Base-by-base conservation (phyloP, 768 basidiomycete genomes). In the Tulasnella sp. region DNA sequence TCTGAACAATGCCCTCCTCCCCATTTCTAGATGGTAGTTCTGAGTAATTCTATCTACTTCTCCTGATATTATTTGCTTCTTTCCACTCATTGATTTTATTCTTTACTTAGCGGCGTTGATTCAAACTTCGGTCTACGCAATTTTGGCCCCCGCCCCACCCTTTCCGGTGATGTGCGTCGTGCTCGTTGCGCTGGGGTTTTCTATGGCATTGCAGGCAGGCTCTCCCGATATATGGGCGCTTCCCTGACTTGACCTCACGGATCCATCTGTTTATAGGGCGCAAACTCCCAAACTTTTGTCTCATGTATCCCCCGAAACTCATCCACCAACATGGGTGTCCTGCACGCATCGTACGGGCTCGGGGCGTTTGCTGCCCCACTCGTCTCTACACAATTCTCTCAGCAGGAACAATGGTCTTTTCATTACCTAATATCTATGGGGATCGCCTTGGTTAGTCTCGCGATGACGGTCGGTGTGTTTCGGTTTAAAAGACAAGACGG, bases 301-400 rank as follows among this genome's bases (percentile, higher is more conserved):
- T 91, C 90, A 3, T 86, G 85, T 67, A 83, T 92, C 7, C 87
- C 87, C 79, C 84, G 87, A n/a, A 87, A 89, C 69, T 82, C 89
- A 0, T 87, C 89, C 78, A 82, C 84, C 0, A 93, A 92, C 82
- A 92, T 94, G 90, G 89, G 92, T 6, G 70, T 93, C 23, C 81
- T 92, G 23, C 90, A 91, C 80, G 90, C 90, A 10, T 85, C 87
- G 2, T 93, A 92, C 81, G 44, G 44, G 35, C 72, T 83, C 23
- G 86, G 86, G 15, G 86, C 85, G 0, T 82, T 85, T 44, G 79
- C 82, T 51, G 82, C 94, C 0, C 95, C 95, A 3, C 87, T 96
- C 23, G 89, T 91, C 0, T 88, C 94, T 0, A 96, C 95, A 0
- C 92, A 94, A 78, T 96, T 96, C 80, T 86, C 92, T 0, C 88